phyloP scores from a whole-genome alignment of 179 eudicot species.

The Gypsophila paniculata region DNA sequence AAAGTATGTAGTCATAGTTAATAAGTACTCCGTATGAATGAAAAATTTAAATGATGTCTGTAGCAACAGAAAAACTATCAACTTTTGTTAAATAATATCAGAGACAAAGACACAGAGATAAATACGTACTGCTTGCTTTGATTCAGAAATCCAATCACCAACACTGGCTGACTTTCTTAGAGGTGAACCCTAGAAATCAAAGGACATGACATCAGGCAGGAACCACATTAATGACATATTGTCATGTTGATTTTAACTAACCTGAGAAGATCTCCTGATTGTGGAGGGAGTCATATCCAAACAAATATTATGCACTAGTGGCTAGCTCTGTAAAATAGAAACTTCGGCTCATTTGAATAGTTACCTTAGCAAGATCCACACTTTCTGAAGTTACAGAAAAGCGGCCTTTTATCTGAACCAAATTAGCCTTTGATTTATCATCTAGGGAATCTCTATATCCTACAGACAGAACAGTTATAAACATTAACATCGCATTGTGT shows the following conservation, averaged over 20 bases:
- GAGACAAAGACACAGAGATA: slow-evolving; percentile 22
- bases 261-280: slow-evolving; percentile 62
- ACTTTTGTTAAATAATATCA: not conserved
- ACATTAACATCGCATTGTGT: not conserved
- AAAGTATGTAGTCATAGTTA: not conserved
- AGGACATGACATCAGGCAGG: slow-evolving; percentile 31
- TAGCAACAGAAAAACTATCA: not conserved
- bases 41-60: not conserved
- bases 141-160: slow-evolving; percentile 79
- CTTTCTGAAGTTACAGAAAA: slow-evolving; percentile 96
- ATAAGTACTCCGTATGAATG: not conserved
- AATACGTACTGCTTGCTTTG: slow-evolving; percentile 58
- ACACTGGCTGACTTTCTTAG: slow-evolving; percentile 92
- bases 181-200: slow-evolving; percentile 60
- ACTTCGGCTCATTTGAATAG: slow-evolving; percentile 17
- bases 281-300: slow-evolving; percentile 73
- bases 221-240: slow-evolving; percentile 4
- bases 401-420: slow-evolving; percentile 94
- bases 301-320: slow-evolving; percentile 34
- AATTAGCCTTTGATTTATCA: slow-evolving; percentile 81
- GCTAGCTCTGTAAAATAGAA: slow-evolving; percentile 16
- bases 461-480: slow-evolving; percentile 23
- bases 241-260: slow-evolving; percentile 20
- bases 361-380: slow-evolving; percentile 89
- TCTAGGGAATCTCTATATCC: slow-evolving; percentile 86